Conservation (phyloP, 139 green algal genomes). For the Coccomyxa sp. region DNA sequence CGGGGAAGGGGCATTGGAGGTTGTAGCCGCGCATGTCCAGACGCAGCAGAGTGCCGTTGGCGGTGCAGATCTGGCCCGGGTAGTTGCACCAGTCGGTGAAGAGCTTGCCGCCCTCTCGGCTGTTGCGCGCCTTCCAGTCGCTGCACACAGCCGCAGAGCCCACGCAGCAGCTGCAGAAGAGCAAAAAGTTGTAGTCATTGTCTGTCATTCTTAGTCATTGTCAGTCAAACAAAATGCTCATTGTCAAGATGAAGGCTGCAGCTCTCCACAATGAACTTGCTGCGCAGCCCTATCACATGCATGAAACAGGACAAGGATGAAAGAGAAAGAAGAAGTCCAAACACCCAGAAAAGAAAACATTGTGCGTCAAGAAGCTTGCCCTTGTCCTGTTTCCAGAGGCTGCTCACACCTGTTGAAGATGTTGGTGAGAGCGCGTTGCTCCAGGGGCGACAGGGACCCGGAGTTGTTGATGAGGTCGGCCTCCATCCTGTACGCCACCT, state of each 20-base stretch:
- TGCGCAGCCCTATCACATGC: no score
- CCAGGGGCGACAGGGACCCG: neutral
- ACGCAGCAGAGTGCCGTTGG: neutral
- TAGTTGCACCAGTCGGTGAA: conserved; percentile 16
- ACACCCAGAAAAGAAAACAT: no score
- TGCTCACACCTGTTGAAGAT: conserved; percentile 7
- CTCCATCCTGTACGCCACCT: neutral
- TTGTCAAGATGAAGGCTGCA: no score
- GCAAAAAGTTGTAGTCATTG: no score
- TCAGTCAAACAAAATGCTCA: no score
- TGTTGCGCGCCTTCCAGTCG: conserved; percentile 4
- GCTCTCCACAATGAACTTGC: no score
- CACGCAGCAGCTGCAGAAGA: conserved; percentile 10
- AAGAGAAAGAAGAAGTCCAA: no score
- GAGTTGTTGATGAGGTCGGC: conserved; percentile 4
- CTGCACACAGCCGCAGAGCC: neutral
- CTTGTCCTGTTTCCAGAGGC: no score
- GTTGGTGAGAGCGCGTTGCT: conserved; percentile 3
- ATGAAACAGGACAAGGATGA: no score
- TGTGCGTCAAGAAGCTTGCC: no score
- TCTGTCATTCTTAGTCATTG: no score
- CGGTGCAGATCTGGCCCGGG: conserved; percentile 12
- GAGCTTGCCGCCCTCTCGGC: neutral
- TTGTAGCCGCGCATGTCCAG: conserved; percentile 9
- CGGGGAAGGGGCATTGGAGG: conserved; percentile 9